Conservation (phyloP, 257 asterid species). For the Rhazya stricta region DNA sequence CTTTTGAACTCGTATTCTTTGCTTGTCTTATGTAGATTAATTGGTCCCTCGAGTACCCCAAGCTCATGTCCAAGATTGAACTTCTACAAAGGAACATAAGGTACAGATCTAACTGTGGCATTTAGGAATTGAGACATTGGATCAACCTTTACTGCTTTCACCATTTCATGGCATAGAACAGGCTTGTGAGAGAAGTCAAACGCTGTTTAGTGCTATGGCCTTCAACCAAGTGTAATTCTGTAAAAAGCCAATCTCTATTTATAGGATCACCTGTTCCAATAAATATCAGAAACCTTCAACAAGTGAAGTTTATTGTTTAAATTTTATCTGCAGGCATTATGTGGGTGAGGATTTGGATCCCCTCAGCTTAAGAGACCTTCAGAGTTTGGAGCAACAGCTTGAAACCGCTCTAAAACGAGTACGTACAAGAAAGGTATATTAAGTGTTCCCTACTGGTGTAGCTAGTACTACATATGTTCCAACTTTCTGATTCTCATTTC, state of each 20-base stretch:
- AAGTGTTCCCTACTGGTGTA: neutral
- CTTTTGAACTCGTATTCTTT: constrained; percentile 4
- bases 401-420: constrained; percentile 60
- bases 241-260: too few relatives aligned
- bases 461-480: neutral
- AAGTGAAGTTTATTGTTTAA: neutral
- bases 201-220: too few relatives aligned
- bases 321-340: constrained; percentile 42
- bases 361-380: constrained; percentile 71
- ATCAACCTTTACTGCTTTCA: neutral
- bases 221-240: too few relatives aligned
- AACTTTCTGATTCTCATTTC: neutral
- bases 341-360: constrained; percentile 66
- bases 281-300: neutral
- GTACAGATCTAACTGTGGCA: constrained; percentile 23
- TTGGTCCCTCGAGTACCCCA: constrained; percentile 50
- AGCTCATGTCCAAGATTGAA: constrained; percentile 58
- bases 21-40: constrained; percentile 43
- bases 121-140: neutral
- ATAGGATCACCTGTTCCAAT: too few relatives aligned
- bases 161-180: neutral
- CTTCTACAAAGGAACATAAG: constrained; percentile 61
- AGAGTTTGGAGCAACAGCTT: constrained; percentile 71
- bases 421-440: constrained; percentile 51
- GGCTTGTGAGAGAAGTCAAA: too few relatives aligned